Evolutionary conservation across 78 protist species (phyloP).

Genomic region (Thecamonas trahens): DNA sequence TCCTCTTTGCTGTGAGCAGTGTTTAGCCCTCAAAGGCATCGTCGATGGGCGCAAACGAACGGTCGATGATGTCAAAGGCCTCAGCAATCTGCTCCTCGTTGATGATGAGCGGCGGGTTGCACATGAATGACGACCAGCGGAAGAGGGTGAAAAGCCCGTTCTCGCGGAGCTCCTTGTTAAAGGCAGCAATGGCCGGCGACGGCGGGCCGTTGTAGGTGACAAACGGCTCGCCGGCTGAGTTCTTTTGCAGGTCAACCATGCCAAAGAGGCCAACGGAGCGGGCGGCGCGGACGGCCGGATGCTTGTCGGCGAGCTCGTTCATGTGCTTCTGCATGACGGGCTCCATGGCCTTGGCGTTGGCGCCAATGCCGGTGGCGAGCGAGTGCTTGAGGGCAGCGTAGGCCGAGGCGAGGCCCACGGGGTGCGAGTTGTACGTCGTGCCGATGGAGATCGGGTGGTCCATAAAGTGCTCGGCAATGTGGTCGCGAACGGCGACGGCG

Average conservation of each 20-base stretch:
- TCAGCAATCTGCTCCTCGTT: conserved; percentile 31
- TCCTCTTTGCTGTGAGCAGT: too few species aligned
- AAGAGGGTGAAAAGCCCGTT: conserved; percentile 42
- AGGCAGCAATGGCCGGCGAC: conserved; percentile 30
- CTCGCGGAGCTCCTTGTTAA: conserved; percentile 23
- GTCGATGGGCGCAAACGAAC: conserved; percentile 27
- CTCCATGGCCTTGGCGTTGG: conserved; percentile 30
- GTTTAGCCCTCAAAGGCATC: conserved; percentile 47
- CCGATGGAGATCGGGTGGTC: conserved; percentile 44
- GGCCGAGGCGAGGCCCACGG: conserved; percentile 55
- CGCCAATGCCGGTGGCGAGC: conserved; percentile 28
- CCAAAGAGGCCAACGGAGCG: conserved; percentile 49
- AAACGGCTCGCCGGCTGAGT: conserved; percentile 37
- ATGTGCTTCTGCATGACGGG: conserved; percentile 24
- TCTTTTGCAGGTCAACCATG: conserved; percentile 40
- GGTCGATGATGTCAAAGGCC: conserved; percentile 39
- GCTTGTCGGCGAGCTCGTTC: conserved; percentile 23
- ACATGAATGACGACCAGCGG: conserved; percentile 30
- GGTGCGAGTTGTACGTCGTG: conserved; percentile 56
- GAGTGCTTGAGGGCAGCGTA: conserved; percentile 41
- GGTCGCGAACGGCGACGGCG: conserved; percentile 43
- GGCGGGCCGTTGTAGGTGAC: conserved; percentile 36
- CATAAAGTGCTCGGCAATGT: conserved; percentile 25
- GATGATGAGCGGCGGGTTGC: conserved; percentile 51
- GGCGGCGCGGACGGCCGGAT: conserved; percentile 30